Evolutionary conservation across 441 rosid genomes (phyloP), one percentile per base, ranked within the genome.

Genomic region (Eugenia klotzschiana): DNA sequence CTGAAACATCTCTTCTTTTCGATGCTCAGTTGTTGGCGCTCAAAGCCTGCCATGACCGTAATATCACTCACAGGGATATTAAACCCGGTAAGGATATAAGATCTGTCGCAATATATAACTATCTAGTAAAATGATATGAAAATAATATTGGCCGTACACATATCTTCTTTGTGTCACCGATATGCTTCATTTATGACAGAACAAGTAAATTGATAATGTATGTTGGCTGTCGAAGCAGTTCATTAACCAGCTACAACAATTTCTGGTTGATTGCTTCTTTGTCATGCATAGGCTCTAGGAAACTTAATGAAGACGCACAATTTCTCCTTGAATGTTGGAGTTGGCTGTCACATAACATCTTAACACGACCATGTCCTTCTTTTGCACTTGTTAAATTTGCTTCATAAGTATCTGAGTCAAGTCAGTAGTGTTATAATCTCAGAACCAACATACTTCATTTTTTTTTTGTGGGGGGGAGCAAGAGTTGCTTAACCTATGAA

Each of bases 31-130:
- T 97, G 90, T 80, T 92, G 90, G 99, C 94, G 12, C 88, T 97
- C 77, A 95, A 97, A 91, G 91, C 96, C 82, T 97, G 99, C 83
- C 99, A 97, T 91, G 97, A 91, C 80, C 99, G 97, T 85, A 94
- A 94, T 87, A 93, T 97, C 89, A 97, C 98, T 84, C 99, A 97
- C 86, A 91, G 99, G 89, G 99, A 97, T 88, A 93, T 97, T 83
- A 97, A 97, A 89, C 99, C 98, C 53, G 99, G 99, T 96, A 88
- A 93, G 92, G 84, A 82, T 55, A n/a, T 79, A 46, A 25, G 41
- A 83, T 82, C 54, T 82, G 8, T 83, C 80, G 54, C 40, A 14
- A 33, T 46, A 23, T 49, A 43, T 79, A 49, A 81, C 85, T 84
- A 27, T 80, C 25, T 54, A 54, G 82, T 82, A 26, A 40, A 29